Conservation (phyloP, 106 monocot species). For the Phalaenopsis equestris region DNA sequence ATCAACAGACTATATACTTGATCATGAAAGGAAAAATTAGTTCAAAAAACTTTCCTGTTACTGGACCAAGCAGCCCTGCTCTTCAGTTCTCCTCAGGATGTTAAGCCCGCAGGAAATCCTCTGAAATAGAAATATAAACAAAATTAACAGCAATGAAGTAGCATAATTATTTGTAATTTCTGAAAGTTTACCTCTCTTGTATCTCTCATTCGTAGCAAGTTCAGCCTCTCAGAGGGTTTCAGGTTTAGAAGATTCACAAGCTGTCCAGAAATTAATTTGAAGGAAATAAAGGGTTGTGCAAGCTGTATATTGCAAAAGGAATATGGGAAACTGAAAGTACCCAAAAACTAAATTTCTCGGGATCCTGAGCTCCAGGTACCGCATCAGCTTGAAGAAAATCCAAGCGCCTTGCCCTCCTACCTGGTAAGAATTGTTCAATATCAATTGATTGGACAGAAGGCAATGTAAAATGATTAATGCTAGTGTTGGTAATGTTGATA, state of each 20-base stretch:
- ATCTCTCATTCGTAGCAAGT: conserved; percentile 58
- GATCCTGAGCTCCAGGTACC: conserved; percentile 65
- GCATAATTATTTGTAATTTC: background rate
- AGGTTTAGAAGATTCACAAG: conserved; percentile 56
- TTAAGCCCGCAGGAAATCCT: conserved; percentile 48
- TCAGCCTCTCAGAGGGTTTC: conserved; percentile 57
- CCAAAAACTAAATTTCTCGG: conserved; percentile 89
- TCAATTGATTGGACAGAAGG: background rate
- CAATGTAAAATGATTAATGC: too few relatives aligned
- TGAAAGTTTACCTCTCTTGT: conserved; percentile 52
- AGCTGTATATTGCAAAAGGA: background rate
- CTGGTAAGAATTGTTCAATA: conserved; percentile 25
- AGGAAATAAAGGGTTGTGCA: background rate
- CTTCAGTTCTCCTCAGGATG: conserved; percentile 45
- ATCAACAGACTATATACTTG: background rate
- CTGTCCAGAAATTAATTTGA: conserved; percentile 26
- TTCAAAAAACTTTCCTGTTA: conserved; percentile 12
- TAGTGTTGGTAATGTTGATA: too few relatives aligned
- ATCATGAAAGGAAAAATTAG: background rate
- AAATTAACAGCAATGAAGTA: background rate
- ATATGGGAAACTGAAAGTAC: conserved; percentile 24
- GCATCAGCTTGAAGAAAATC: conserved; percentile 46
- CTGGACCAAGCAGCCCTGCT: conserved; percentile 58
- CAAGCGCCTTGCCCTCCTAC: conserved; percentile 47
- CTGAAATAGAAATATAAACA: conserved; percentile 15